Evolutionary conservation across 805 yeast species (phyloP).

Genomic region (Metschnikowia shivogae): DNA sequence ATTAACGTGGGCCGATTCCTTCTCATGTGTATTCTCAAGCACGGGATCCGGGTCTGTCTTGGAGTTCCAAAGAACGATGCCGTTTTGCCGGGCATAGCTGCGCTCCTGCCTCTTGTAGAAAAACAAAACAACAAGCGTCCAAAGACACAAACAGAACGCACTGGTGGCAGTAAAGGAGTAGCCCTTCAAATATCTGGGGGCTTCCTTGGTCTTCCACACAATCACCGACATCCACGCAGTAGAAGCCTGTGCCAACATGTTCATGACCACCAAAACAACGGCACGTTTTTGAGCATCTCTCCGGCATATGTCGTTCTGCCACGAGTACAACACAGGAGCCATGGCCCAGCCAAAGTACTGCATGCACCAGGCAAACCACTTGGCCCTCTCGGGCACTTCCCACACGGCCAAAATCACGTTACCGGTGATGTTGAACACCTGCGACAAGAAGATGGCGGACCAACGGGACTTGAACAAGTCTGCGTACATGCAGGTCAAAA

Average conservation of each 20-base stretch:
- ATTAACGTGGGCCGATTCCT: conserved; percentile 1
- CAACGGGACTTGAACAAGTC: conserved; percentile 41
- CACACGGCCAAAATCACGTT: conserved; percentile 54
- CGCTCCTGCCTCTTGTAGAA: conserved; percentile 38
- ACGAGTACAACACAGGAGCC: conserved; percentile 58
- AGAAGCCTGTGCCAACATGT: conserved; percentile 51
- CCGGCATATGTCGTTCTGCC: conserved; percentile 55
- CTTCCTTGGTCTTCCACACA: conserved; percentile 55
- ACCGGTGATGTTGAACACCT: conserved; percentile 50
- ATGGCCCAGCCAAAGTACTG: conserved; percentile 62
- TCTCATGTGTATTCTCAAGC: neutral
- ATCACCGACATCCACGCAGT: conserved; percentile 48
- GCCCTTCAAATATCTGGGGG: conserved; percentile 55
- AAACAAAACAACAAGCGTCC: conserved; percentile 50
- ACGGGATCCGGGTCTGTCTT: conserved; percentile 19
- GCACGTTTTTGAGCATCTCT: conserved; percentile 54
- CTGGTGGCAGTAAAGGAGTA: conserved; percentile 47
- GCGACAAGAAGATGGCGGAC: conserved; percentile 51
- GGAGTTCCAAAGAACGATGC: conserved; percentile 30
- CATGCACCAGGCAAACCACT: conserved; percentile 61
- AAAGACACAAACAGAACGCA: conserved; percentile 42
- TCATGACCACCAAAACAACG: conserved; percentile 52
- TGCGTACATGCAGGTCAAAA: conserved; percentile 33
- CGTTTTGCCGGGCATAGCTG: conserved; percentile 31
- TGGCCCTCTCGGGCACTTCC: conserved; percentile 54